A percentile compares a stretch with the other conserved stretches of the same genome.
Conservation (phyloP, 208 protist genomes). For the Trypanosoma melophagium region DNA sequence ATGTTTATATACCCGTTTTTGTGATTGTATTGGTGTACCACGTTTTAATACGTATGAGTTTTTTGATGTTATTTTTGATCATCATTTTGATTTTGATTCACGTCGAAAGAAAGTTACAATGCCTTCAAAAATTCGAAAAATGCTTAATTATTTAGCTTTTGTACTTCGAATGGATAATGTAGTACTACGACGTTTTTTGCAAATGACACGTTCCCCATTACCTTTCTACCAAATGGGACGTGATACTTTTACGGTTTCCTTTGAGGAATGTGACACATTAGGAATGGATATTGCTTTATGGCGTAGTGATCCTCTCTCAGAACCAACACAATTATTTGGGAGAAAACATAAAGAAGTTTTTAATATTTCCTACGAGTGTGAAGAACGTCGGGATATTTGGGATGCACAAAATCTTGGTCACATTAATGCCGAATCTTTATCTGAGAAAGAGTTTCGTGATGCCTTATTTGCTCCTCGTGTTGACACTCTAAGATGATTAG, state of each 20-base stretch:
- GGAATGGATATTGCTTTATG: constrained; percentile 34
- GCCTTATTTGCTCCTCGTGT: neutral
- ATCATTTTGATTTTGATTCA: constrained; percentile 22
- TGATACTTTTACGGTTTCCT: constrained; percentile 25
- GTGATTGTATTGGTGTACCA: constrained; percentile 14
- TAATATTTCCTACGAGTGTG: constrained; percentile 27
- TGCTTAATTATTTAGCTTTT: constrained; percentile 39
- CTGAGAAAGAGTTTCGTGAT: constrained; percentile 9
- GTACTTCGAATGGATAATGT: constrained; percentile 34
- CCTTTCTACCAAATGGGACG: constrained; percentile 36
- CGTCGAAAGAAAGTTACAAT: neutral
- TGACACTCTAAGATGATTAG: neutral
- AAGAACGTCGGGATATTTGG: constrained; percentile 23
- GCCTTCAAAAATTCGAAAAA: constrained; percentile 26
- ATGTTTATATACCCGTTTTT: constrained; percentile 31
- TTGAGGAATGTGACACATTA: constrained; percentile 26
- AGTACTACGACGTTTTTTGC: constrained; percentile 29
- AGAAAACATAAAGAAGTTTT: constrained; percentile 24
- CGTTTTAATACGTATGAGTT: constrained; percentile 19
- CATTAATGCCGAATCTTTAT: neutral
- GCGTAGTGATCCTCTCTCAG: constrained; percentile 25
- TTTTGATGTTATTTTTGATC: constrained; percentile 40
- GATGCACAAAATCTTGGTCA: constrained; percentile 10
- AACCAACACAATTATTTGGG: constrained; percentile 14
- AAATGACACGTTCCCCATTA: constrained; percentile 36